phyloP scores from a whole-genome alignment of 176 grass and related monocot genomes.

The Avena eriantha region DNA sequence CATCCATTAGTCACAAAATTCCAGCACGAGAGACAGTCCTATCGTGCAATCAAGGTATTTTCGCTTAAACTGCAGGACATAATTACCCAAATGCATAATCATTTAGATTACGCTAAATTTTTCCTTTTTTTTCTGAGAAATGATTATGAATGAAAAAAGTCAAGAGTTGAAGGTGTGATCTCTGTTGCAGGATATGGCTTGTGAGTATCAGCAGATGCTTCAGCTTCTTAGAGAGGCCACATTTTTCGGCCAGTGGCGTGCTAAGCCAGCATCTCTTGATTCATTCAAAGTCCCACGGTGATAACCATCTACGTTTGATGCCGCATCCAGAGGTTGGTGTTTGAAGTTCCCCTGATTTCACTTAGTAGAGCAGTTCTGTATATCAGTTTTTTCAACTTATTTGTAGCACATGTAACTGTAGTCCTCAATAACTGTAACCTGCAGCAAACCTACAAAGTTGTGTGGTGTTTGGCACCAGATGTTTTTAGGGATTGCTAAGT shows the following conservation, averaged over 20 bases:
- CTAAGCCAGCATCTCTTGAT: conserved; percentile 58
- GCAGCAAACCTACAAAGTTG: not conserved
- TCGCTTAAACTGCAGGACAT: not conserved
- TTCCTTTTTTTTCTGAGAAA: not conserved
- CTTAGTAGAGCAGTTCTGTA: not conserved
- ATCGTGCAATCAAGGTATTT: conserved; percentile 74
- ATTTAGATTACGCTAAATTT: not conserved
- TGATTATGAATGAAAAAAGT: not conserved
- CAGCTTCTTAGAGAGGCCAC: conserved; percentile 57
- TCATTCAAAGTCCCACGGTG: conserved; percentile 40
- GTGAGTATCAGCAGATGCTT: conserved; percentile 63
- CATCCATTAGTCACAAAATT: conserved; percentile 40
- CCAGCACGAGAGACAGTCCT: conserved; percentile 44
- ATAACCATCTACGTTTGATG: not conserved
- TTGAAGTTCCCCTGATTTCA: not conserved
- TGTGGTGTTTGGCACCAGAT: conserved; percentile 3
- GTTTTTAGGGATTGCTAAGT: not conserved
- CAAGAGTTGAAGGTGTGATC: not conserved
- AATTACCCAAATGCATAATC: not conserved
- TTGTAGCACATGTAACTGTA: not conserved
- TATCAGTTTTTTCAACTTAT: not conserved
- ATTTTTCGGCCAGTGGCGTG: conserved; percentile 55
- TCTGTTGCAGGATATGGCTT: conserved; percentile 53
- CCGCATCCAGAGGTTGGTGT: not conserved
- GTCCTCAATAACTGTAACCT: not conserved